These are phyloP conservation scores for Thymus quinquecostatus DNA, from an alignment of 257 asterid species.

Conservation along the genomic window DNA sequence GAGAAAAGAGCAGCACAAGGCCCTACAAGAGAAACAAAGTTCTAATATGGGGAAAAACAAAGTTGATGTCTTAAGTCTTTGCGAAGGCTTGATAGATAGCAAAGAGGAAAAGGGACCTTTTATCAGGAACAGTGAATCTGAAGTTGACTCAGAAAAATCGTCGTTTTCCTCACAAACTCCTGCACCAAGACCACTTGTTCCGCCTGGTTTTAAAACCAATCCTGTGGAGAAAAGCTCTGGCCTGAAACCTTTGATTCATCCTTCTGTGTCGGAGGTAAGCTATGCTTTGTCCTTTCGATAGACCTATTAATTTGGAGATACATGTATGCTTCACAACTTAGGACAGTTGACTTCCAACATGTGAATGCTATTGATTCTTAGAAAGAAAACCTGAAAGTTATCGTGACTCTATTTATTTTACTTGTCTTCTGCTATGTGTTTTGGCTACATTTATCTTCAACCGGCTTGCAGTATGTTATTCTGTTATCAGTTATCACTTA, in stretches of 20 bases:
- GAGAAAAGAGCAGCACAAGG: slow-evolving; percentile 92
- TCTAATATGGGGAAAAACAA: slow-evolving; percentile 51
- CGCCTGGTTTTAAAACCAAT: slow-evolving; percentile 78
- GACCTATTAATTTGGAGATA: slow-evolving; percentile 24
- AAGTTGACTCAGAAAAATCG: slow-evolving; percentile 61
- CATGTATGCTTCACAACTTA: slow-evolving; percentile 3
- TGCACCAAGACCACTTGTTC: slow-evolving; percentile 74
- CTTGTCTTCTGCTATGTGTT: too few species aligned
- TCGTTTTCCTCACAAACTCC: slow-evolving; percentile 61
- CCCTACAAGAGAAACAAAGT: slow-evolving; percentile 83
- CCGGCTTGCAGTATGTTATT: too few species aligned
- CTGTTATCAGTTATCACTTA: too few species aligned
- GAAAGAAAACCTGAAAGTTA: neutral
- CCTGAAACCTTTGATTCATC: slow-evolving; percentile 48
- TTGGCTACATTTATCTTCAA: too few species aligned
- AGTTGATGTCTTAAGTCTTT: slow-evolving; percentile 46
- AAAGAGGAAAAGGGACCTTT: slow-evolving; percentile 53
- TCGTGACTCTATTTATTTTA: too few species aligned
- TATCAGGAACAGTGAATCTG: slow-evolving; percentile 46
- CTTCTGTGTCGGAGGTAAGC: slow-evolving; percentile 59
- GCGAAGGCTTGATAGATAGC: slow-evolving; percentile 44
- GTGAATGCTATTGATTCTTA: neutral
- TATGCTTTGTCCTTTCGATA: neutral
- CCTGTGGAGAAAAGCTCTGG: slow-evolving; percentile 64
- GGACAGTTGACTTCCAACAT: neutral